Conservation (phyloP, 1,284 basidiomycete species). For the Schizophyllum amplum region DNA sequence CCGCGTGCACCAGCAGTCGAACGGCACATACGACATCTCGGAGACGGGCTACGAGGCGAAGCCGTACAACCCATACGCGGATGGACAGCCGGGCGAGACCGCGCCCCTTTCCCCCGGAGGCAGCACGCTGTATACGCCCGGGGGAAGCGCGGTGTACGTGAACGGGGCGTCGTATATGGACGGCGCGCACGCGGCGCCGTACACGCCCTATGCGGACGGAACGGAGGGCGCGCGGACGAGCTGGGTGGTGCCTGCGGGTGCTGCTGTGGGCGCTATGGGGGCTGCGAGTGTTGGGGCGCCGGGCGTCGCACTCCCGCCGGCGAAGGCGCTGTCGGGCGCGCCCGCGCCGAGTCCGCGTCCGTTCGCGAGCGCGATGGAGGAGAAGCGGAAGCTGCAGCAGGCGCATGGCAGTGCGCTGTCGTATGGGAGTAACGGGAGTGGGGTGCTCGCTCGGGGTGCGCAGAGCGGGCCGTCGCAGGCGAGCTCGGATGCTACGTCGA, state of each 20-base stretch:
- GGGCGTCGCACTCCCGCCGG: too few relatives aligned
- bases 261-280: too few relatives aligned
- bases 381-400: not conserved
- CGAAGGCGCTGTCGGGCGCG: not conserved
- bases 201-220: too few relatives aligned
- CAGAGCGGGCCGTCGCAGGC: too few relatives aligned
- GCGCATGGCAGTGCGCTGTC: not conserved
- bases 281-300: not conserved
- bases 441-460: not conserved
- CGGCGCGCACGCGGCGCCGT: too few relatives aligned
- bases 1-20: not conserved
- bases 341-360: not conserved
- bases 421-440: not conserved
- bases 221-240: too few relatives aligned
- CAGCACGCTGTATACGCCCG: too few relatives aligned
- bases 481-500: not conserved
- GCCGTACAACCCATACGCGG: not conserved
- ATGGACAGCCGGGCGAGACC: not conserved
- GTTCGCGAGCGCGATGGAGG: not conserved
- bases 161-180: too few relatives aligned
- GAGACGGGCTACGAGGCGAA: not conserved
- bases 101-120: too few relatives aligned
- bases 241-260: too few relatives aligned
- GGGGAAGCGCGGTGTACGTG: too few relatives aligned
- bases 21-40: not conserved